Evolutionary conservation across 257 asterid genomes (phyloP).

Genomic region (Capsicum pubescens): DNA sequence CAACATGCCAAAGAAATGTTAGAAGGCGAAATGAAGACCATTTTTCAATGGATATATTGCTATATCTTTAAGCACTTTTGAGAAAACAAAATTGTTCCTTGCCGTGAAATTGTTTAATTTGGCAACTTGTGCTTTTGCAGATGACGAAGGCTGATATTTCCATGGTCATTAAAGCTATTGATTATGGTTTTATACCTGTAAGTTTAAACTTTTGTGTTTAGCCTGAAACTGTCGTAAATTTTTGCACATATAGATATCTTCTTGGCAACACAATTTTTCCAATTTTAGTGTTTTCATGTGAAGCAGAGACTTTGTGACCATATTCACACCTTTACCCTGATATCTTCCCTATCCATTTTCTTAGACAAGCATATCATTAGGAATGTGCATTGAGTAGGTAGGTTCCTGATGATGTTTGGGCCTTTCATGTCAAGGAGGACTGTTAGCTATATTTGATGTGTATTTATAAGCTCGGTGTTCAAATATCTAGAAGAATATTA

Average conservation of each 20-base stretch:
- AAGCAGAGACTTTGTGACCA: no score
- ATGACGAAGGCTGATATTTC: conserved; percentile 55
- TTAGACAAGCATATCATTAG: no score
- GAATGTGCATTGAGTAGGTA: no score
- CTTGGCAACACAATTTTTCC: neutral
- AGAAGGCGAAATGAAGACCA: conserved; percentile 46
- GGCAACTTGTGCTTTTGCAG: no score
- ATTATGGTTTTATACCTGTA: conserved; percentile 88
- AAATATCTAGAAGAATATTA: no score
- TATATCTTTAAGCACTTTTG: neutral
- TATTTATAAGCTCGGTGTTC: no score
- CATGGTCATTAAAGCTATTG: conserved; percentile 61
- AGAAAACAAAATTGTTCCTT: neutral
- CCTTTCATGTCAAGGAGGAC: no score
- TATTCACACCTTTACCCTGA: no score
- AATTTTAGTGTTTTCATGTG: neutral
- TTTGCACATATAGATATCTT: neutral
- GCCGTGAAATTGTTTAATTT: no score
- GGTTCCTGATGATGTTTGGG: no score
- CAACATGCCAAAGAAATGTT: conserved; percentile 84
- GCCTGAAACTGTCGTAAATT: neutral
- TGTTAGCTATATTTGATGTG: no score
- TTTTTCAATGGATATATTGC: conserved; percentile 24
- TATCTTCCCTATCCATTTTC: no score
- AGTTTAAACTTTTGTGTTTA: conserved; percentile 40